Percentiles rank a stretch among this genome's conserved stretches.
phyloP scores from a whole-genome alignment of 2,329 filamentous ascomycete genomes.

The Colletotrichum incanum region DNA sequence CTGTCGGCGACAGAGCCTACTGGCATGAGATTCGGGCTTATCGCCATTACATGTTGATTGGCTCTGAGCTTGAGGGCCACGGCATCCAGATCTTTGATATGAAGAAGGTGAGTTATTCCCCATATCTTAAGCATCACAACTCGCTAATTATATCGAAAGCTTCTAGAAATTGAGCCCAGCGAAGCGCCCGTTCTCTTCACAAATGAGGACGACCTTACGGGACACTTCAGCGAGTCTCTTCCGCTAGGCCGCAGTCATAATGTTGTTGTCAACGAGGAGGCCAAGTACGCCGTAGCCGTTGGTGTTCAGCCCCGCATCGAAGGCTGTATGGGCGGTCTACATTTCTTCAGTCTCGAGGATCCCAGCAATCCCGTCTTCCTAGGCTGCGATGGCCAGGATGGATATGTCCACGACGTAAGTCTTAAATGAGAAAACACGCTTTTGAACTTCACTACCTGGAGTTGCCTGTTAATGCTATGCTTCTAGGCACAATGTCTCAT shows the following conservation, averaged over 20 bases:
- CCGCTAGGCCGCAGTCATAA: constrained; percentile 63
- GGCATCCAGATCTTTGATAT: constrained; percentile 75
- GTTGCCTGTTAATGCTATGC: constrained; percentile 30
- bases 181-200: constrained; percentile 50
- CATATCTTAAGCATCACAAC: neutral
- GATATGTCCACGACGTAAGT: constrained; percentile 67
- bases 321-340: constrained; percentile 64
- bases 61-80: constrained; percentile 61
- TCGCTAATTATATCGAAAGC: constrained; percentile 41
- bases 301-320: constrained; percentile 53
- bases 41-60: constrained; percentile 54
- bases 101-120: constrained; percentile 55
- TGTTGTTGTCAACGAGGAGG: constrained; percentile 64
- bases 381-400: constrained; percentile 67
- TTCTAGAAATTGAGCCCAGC: constrained; percentile 58
- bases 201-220: constrained; percentile 50
- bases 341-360: constrained; percentile 69
- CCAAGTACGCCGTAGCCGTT: constrained; percentile 60
- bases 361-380: constrained; percentile 65
- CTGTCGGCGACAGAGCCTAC: constrained; percentile 40
- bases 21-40: constrained; percentile 57
- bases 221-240: constrained; percentile 48
- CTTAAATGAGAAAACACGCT: neutral
- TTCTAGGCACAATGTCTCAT: constrained; percentile 68
- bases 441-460: neutral